Evolutionary conservation across 2,329 filamentous ascomycete species (phyloP), one percentile per base, ranked within the genome.

Genomic region (Camptophora hylomeconis): DNA sequence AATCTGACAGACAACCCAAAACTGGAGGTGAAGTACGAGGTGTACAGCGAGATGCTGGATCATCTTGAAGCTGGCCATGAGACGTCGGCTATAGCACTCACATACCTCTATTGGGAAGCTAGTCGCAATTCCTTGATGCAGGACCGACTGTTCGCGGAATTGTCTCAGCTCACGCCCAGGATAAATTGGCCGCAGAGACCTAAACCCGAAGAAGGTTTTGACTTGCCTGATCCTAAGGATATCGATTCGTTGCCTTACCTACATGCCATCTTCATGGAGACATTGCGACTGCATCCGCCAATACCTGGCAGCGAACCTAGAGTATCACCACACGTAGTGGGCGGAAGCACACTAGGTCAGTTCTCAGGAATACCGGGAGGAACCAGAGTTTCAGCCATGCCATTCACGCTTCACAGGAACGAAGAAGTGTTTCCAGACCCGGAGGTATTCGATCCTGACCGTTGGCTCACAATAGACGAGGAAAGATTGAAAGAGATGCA

Each of bases 41-140:
- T 82, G 12, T 76, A 79, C 2, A 80, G 72, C n/a, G 81, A 89
- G 48, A 61, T 82, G 35, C 62, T 84, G 16, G 80, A 86, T 44
- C 80, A 87, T 38, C 61, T 82, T 1, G 65, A 80, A 5, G 80
- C 81, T 0, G 80, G 80, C 2, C 79, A 83, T 39, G 80, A 89
- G 49, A 86, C 80, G 0, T 72, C 72, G 1, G 76, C 74, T 3
- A 74, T 83, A 27, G 72, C 52, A 9, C 45, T 56, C 17, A 56
- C 53, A 3, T 58, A 57, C 39, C 46, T 55, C 20, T 46, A 53
- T 41, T 54, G 50, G 45, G 52, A 57, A 34, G 30, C 57, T 23
- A 53, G 50, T 17, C 42, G 41, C 17, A 38, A 42, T 5, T 49
- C 51, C 5, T 24, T 39, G 2, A 31, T 56, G 12, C 53, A 56